phyloP scores from a whole-genome alignment of 805 yeast genomes.

The Yamadazyma sp. region DNA sequence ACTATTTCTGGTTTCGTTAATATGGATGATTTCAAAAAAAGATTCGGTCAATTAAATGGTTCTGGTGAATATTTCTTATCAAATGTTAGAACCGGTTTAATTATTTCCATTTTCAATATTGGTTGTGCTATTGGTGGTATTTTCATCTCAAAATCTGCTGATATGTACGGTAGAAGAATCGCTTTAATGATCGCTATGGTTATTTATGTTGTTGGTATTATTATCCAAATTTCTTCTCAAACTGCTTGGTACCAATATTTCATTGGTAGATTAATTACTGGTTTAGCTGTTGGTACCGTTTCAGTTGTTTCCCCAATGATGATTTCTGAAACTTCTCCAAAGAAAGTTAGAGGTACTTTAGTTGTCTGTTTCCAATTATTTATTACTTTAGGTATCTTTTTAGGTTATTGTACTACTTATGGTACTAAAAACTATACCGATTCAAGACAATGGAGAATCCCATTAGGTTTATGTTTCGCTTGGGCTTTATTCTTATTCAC shows the following conservation, averaged over 20 bases:
- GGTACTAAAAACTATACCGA: slow-evolving; percentile 54
- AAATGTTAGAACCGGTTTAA: slow-evolving; percentile 47
- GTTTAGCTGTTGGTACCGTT: slow-evolving; percentile 73
- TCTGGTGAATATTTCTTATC: slow-evolving; percentile 41
- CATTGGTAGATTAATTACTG: slow-evolving; percentile 64
- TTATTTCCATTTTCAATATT: slow-evolving; percentile 57
- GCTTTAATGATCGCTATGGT: slow-evolving; percentile 52
- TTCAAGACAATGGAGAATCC: slow-evolving; percentile 66
- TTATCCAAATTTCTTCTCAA: slow-evolving; percentile 56
- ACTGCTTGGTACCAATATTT: slow-evolving; percentile 60
- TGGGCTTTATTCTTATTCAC: slow-evolving; percentile 49
- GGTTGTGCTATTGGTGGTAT: slow-evolving; percentile 75
- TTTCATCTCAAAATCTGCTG: slow-evolving; percentile 54
- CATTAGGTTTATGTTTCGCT: slow-evolving; percentile 52
- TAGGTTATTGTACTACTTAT: slow-evolving; percentile 64
- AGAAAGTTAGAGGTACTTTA: slow-evolving; percentile 65
- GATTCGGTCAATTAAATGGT: slow-evolving; percentile 47
- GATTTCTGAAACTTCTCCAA: slow-evolving; percentile 70
- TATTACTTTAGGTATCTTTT: slow-evolving; percentile 67
- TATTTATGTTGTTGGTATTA: slow-evolving; percentile 58
- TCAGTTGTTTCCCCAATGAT: slow-evolving; percentile 66
- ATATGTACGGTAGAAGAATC: slow-evolving; percentile 55
- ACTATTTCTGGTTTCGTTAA: slow-evolving; percentile 70
- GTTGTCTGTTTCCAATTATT: slow-evolving; percentile 68
- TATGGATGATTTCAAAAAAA: slow-evolving; percentile 49